phyloP scores from a whole-genome alignment of 2,329 filamentous ascomycete species.

The Clarireedia sp. region DNA sequence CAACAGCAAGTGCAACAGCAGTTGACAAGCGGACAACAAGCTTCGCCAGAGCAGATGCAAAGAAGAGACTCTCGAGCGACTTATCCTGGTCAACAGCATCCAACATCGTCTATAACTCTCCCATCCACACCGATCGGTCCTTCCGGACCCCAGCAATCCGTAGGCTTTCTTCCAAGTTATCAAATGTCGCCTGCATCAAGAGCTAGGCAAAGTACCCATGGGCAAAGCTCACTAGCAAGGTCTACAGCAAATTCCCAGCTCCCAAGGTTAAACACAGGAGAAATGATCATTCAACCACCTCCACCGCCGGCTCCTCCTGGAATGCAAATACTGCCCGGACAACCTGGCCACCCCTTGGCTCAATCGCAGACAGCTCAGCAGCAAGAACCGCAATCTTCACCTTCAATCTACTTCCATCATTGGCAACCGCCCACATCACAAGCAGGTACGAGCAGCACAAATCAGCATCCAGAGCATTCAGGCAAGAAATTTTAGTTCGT shows the following conservation, averaged over 20 bases:
- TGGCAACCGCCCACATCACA: slow-evolving; percentile 77
- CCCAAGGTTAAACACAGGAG: slow-evolving; percentile 36
- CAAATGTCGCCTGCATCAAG: slow-evolving; percentile 29
- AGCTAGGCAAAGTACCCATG: slow-evolving; percentile 23
- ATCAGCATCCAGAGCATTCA: slow-evolving; percentile 66
- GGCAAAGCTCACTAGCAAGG: slow-evolving; percentile 21
- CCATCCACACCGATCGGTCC: slow-evolving; percentile 27
- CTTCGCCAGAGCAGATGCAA: slow-evolving; percentile 47
- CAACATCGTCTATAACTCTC: slow-evolving; percentile 21
- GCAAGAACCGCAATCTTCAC: slow-evolving; percentile 52
- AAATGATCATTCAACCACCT: slow-evolving; percentile 33
- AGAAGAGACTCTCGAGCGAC: slow-evolving; percentile 42
- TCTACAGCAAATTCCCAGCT: slow-evolving; percentile 29
- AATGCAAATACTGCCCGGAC: slow-evolving; percentile 38
- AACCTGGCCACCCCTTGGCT: slow-evolving; percentile 38
- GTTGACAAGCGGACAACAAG: slow-evolving; percentile 39
- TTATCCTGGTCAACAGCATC: slow-evolving; percentile 21
- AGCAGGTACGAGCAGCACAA: slow-evolving; percentile 44
- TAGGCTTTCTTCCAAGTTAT: slow-evolving; percentile 26
- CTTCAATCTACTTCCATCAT: slow-evolving; percentile 83
- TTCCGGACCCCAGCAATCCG: slow-evolving; percentile 18
- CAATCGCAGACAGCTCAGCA: slow-evolving; percentile 42
- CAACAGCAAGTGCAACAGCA: slow-evolving; percentile 27
- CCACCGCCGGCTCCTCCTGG: slow-evolving; percentile 31
- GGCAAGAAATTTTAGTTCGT: slow-evolving; percentile 48